Percentiles rank a stretch among this genome's conserved stretches.
Evolutionary conservation across 768 basidiomycete genomes (phyloP).

Genomic region (Amanita phalloides): DNA sequence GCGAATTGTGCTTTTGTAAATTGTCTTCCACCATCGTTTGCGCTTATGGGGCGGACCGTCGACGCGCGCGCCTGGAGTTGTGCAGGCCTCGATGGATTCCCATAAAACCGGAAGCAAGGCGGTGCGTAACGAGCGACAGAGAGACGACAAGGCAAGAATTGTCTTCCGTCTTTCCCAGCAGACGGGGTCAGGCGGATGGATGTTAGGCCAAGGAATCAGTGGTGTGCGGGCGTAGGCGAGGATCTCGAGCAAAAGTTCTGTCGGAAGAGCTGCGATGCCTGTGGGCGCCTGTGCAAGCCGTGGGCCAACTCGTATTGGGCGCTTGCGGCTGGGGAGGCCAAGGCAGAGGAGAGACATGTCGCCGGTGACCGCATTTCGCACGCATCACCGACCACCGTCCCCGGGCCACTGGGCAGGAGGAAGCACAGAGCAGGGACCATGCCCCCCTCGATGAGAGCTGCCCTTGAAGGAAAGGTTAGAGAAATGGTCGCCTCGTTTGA

Average conservation of each 20-base stretch:
- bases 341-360: background rate
- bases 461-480: slow-evolving; percentile 6
- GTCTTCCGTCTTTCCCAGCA: background rate
- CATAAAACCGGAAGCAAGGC: background rate
- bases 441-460: background rate
- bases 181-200: background rate
- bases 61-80: background rate
- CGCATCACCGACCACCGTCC: background rate
- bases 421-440: background rate
- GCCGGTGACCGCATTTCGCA: background rate
- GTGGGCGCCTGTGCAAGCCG: too few relatives aligned
- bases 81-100: background rate
- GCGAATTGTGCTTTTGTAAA: background rate
- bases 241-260: background rate
- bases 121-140: background rate
- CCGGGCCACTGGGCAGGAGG: background rate
- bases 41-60: background rate
- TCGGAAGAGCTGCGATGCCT: background rate
- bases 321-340: background rate
- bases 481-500: slow-evolving; percentile 11
- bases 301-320: too few relatives aligned
- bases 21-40: background rate
- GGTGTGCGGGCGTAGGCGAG: background rate
- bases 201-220: background rate
- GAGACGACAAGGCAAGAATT: background rate